Evolutionary conservation across 345 rosid species (phyloP), one percentile per base, ranked within the genome.

Genomic region (rapeseed (Brassica napus)): DNA sequence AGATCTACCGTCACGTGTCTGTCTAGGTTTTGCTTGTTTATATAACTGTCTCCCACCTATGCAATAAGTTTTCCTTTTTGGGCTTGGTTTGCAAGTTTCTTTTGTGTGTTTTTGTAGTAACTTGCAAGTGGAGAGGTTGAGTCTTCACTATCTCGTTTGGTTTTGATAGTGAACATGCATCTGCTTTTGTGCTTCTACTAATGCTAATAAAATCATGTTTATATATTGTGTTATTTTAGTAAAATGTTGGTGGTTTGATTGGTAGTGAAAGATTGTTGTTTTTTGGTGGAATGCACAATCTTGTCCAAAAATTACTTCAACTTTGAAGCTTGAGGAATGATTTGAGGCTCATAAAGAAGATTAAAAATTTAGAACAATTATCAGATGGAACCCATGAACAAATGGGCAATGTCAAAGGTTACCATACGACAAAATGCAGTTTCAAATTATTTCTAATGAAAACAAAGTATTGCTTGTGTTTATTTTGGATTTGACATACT

Each of bases 1-100:
- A 35, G 60, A 52, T 73, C 65, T 69, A 68, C 28, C 65, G 68
- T 37, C 71, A 80, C 54, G 60, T 74, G 72, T 74, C 59, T 47
- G 3, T 8, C 52, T 31, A 10, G n/a, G 32, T 59, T 24, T 21
- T 59, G 3, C 32, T 24, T 59, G 30, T 58, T 8, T 21, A 21
- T 10, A 3, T 23, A 24, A 16, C 23, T 78, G 82, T 75, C 52
- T 62, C 34, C 49, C 26, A 55, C 12, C 14, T 9, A 15, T 4
- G 47, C 55, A 62, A n/a, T 63, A 64, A 11, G 8, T 34, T 34
- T 39, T 18, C 24, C 21, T 14, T 23, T 42, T 77, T 21, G 55
- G 10, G 4, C 24, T 15, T 16, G 71, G 24, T 9, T 72, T n/a
- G 66, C 4, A 65, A 55, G 32, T 2, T 37, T 59, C 42, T 21